A percentile compares a stretch with the other conserved stretches of the same genome.
These are phyloP conservation scores for Blakeslea trispora DNA, from an alignment of 371 early-diverging fungal genomes.

Conservation along the genomic window DNA sequence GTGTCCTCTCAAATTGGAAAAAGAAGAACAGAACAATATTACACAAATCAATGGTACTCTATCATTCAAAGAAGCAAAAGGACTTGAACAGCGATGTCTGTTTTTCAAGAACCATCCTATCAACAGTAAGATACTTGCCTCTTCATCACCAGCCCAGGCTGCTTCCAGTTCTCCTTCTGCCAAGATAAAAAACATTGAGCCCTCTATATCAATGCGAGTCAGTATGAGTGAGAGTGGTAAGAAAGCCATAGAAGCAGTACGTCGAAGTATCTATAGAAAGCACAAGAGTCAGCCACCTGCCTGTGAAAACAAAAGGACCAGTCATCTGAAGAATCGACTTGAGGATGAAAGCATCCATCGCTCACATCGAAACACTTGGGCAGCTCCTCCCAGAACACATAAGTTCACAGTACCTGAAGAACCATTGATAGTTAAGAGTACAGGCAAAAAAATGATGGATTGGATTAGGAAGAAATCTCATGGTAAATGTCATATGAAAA, in stretches of 20 bases:
- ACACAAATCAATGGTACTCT: too few relatives aligned
- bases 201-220: conserved; percentile 5
- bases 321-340: conserved; percentile 11
- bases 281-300: conserved; percentile 14
- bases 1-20: too few relatives aligned
- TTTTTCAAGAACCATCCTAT: too few relatives aligned
- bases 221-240: conserved; percentile 15
- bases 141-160: conserved; percentile 5
- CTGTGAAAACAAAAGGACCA: conserved; percentile 1
- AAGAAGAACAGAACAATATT: too few relatives aligned
- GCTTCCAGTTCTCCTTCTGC: conserved; percentile 9
- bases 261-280: conserved; percentile 25
- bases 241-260: conserved; percentile 21
- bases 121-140: neutral
- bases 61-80: too few relatives aligned
- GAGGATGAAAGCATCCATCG: conserved; percentile 8
- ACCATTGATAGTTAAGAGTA: conserved; percentile 31
- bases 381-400: conserved; percentile 1
- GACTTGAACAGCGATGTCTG: too few relatives aligned
- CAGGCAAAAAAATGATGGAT: conserved; percentile 70
- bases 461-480: conserved; percentile 69
- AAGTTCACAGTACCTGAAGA: conserved; percentile 2
- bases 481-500: too few relatives aligned
- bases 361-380: conserved; percentile 15
- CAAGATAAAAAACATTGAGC: neutral